Evolutionary conservation across 2,329 filamentous ascomycete genomes (phyloP), one percentile per base, ranked within the genome.

Genomic region (Xylariaceae sp.): DNA sequence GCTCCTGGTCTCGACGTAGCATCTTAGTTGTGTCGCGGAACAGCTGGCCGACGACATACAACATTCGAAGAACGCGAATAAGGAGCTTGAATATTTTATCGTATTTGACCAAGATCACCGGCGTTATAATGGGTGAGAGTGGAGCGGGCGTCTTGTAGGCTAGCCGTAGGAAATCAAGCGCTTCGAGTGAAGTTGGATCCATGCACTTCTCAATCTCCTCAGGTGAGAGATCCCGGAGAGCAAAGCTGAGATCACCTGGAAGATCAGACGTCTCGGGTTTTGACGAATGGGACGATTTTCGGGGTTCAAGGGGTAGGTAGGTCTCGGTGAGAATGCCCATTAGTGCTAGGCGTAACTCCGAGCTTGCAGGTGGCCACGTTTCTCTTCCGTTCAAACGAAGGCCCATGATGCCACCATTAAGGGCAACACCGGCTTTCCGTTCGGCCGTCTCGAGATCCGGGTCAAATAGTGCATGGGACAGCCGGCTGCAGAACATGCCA

Each of bases 361-460:
- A 97, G 72, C 90, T 95, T 23, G 92, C 92, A 3, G 94, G 94
- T 30, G 94, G 94, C 94, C 94, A 97, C 37, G 82, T 90, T 57
- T 90, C 86, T 67, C 91, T 84, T 1, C 84, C 85, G n/a, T 89
- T 89, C 0, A 97, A 78, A 47, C 92, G 88, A 47, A 97, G 79
- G 0, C 94, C 93, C 80, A 96, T 93, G 11, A 84, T 77, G 59
- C 86, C 83, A 53, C 89, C 87, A 51, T 83, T 83, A 7, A 86
- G 82, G 50, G 89, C 84, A 37, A 87, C 79, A 2, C 90, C 90
- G 15, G 83, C 77, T 53, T 84, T 83, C 49, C 88, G 82, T 70
- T 96, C 90, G 2, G 91, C 88, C 30, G 88, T 89, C 66, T 89
- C 87, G 53, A 94, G 81, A 23, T 95, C 87, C 0, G 91, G 85